A percentile compares a stretch with the other conserved stretches of the same genome.
phyloP scores from a whole-genome alignment of 169 alveolate species.

The Miamiensis avidus region DNA sequence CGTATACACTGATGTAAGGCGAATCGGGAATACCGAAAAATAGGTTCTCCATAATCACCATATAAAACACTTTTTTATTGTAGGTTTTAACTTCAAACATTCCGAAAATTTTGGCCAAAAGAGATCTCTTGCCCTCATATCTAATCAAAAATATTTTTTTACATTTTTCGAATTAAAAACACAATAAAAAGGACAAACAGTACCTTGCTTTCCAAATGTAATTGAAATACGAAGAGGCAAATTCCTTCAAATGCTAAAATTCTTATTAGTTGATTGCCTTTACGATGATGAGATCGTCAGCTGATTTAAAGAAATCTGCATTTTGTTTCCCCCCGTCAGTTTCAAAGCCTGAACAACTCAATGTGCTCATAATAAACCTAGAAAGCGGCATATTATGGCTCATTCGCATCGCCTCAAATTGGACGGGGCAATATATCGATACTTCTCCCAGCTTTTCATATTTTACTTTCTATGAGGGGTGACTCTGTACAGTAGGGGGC shows the following conservation, averaged over 20 bases:
- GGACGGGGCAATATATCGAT: slow-evolving; percentile 50
- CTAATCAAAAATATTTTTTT: neutral
- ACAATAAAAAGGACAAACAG: neutral
- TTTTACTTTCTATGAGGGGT: neutral
- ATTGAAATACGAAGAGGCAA: slow-evolving; percentile 51
- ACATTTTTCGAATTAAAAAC: too few species aligned
- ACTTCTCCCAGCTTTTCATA: slow-evolving; percentile 27
- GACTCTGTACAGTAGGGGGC: too few species aligned
- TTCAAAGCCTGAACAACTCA: slow-evolving; percentile 46
- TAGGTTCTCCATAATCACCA: slow-evolving; percentile 59
- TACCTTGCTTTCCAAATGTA: slow-evolving; percentile 47
- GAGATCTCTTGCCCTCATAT: slow-evolving; percentile 56
- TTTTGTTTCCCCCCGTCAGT: slow-evolving; percentile 62
- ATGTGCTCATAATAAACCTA: slow-evolving; percentile 37
- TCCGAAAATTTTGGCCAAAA: slow-evolving; percentile 56
- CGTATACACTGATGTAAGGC: slow-evolving; percentile 42
- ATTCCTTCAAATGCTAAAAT: slow-evolving; percentile 55
- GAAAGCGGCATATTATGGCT: slow-evolving; percentile 44
- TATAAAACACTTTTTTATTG: slow-evolving; percentile 31
- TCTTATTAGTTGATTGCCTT: slow-evolving; percentile 54
- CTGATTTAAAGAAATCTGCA: slow-evolving; percentile 51
- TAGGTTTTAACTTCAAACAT: slow-evolving; percentile 52
- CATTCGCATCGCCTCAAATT: slow-evolving; percentile 62
- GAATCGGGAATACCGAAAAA: slow-evolving; percentile 51
- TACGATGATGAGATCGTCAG: slow-evolving; percentile 53